Conservation (phyloP, 1,284 basidiomycete genomes). For the Sanguinoderma infundibulare region DNA sequence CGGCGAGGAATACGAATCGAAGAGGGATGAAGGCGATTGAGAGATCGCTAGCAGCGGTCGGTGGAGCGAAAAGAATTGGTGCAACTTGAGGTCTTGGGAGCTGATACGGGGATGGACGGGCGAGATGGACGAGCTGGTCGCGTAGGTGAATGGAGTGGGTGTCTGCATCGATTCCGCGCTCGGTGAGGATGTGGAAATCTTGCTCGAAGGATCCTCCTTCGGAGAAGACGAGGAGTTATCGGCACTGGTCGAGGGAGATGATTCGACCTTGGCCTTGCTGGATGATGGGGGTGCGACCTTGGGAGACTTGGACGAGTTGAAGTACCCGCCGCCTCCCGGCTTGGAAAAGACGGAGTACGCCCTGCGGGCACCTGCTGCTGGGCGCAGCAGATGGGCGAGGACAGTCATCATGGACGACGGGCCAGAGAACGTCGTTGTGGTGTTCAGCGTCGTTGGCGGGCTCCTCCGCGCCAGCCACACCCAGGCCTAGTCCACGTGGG, state of each 20-base stretch:
- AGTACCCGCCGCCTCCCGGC: conserved; percentile 73
- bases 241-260: conserved; percentile 24
- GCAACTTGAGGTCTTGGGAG: conserved; percentile 70
- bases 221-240: conserved; percentile 25
- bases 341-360: conserved; percentile 81
- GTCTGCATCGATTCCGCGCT: conserved; percentile 4
- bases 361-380: conserved; percentile 52
- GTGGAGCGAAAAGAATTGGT: conserved; percentile 80
- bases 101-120: conserved; percentile 58
- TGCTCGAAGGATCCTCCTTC: conserved; percentile 30
- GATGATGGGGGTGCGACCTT: conserved; percentile 30
- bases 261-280: conserved; percentile 33
- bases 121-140: conserved; percentile 25
- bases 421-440: conserved; percentile 24
- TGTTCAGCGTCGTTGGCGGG: conserved; percentile 19
- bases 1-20: conserved; percentile 47
- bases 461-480: not conserved
- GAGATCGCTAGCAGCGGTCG: conserved; percentile 71
- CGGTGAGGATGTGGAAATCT: conserved; percentile 18
- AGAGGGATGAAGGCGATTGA: conserved; percentile 57
- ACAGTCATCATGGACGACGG: conserved; percentile 41
- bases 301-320: conserved; percentile 67
- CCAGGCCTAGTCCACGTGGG: conserved; percentile 15
- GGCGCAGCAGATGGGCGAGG: conserved; percentile 54
- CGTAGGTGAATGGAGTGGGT: conserved; percentile 19